A percentile compares a stretch with the other conserved stretches of the same genome.
Evolutionary conservation across 805 yeast genomes (phyloP).

Genomic region (Ogataea zsoltii): DNA sequence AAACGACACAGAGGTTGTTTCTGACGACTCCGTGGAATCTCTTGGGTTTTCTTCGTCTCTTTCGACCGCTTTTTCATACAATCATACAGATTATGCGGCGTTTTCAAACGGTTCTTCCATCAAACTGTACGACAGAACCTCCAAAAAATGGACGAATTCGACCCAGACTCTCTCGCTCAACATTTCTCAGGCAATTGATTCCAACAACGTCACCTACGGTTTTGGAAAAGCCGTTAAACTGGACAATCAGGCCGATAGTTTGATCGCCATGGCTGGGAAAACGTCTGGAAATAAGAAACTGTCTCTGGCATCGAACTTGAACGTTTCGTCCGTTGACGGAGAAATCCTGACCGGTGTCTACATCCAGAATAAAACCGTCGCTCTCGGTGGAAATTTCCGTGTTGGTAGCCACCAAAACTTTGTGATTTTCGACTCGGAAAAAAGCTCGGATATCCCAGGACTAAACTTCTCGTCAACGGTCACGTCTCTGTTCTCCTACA

Average conservation of each 20-base stretch:
- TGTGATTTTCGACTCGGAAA: conserved; percentile 20
- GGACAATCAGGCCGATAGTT: conserved; percentile 20
- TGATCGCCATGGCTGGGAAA: conserved; percentile 7
- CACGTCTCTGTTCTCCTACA: conserved; percentile 36
- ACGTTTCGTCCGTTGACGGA: conserved; percentile 9
- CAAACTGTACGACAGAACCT: conserved; percentile 43
- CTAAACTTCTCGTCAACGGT: conserved; percentile 27
- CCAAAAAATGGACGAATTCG: conserved; percentile 37
- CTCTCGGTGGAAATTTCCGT: conserved; percentile 61
- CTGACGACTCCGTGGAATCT: conserved; percentile 6
- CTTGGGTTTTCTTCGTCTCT: conserved; percentile 40
- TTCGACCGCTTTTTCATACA: conserved; percentile 36
- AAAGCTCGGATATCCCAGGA: conserved; percentile 12
- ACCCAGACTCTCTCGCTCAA: conserved; percentile 34
- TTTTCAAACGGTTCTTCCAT: conserved; percentile 32
- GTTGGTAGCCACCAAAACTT: conserved; percentile 18
- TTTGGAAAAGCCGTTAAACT: conserved; percentile 24
- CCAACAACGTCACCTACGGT: conserved; percentile 17
- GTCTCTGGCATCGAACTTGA: background rate
- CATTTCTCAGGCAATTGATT: conserved; percentile 26
- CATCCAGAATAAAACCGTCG: conserved; percentile 50
- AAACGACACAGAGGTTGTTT: conserved; percentile 16
- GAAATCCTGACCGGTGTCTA: conserved; percentile 38
- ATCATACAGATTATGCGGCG: conserved; percentile 42
- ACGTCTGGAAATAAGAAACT: background rate